Conservation (phyloP, 23 red algal genomes). For the Chondrus crispus region DNA sequence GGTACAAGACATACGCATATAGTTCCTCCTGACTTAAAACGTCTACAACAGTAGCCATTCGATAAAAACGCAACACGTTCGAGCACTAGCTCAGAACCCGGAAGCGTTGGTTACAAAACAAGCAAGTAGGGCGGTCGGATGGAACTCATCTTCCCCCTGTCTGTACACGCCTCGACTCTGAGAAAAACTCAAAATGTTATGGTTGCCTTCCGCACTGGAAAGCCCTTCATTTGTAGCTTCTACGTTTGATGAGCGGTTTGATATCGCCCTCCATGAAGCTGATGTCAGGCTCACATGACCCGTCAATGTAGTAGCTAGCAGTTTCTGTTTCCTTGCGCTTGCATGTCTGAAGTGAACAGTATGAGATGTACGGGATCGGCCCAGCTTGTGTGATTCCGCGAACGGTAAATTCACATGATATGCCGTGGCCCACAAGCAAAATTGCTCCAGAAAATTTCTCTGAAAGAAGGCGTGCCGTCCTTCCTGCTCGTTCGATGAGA, state of each 20-base stretch:
- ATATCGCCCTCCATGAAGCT: constrained; percentile 36
- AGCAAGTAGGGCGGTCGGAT: too few relatives aligned
- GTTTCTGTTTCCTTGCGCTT: neutral
- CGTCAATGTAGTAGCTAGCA: neutral
- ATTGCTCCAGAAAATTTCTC: constrained; percentile 6
- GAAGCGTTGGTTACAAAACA: too few relatives aligned
- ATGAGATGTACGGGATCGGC: constrained; percentile 10
- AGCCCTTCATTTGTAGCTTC: constrained; percentile 2
- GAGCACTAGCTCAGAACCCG: too few relatives aligned
- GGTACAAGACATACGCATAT: neutral
- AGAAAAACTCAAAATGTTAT: too few relatives aligned
- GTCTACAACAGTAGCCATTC: neutral
- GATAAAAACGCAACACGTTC: too few relatives aligned
- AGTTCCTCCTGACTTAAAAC: neutral
- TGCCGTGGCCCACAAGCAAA: constrained; percentile 27
- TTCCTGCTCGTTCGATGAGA: neutral
- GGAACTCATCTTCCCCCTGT: too few relatives aligned
- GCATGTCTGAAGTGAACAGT: constrained; percentile 52
- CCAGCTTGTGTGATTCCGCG: constrained; percentile 25
- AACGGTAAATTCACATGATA: constrained; percentile 37
- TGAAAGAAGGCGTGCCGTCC: neutral
- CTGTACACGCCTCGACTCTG: too few relatives aligned
- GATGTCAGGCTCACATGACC: neutral
- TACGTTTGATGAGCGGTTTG: neutral
- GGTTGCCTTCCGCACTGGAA: too few relatives aligned